Percentiles rank a stretch among this genome's conserved stretches.
phyloP scores from a whole-genome alignment of 2,329 filamentous ascomycete species.

The Parastagonospora avenae region DNA sequence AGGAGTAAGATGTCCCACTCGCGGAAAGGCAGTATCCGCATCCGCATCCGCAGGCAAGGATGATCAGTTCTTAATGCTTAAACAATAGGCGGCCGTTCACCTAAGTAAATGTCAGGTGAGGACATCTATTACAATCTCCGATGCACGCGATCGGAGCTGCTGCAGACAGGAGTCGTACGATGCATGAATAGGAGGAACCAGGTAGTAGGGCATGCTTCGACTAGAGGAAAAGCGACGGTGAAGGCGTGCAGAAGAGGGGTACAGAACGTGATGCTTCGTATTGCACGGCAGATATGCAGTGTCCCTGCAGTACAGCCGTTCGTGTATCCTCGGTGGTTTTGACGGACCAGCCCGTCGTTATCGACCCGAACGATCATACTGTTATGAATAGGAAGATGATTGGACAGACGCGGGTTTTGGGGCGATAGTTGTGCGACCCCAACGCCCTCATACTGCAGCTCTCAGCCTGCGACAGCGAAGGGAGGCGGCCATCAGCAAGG shows the following conservation, averaged over 20 bases:
- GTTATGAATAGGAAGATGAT: neutral
- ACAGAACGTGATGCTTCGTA: slow-evolving; percentile 17
- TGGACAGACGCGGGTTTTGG: neutral
- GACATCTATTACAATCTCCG: neutral
- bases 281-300: slow-evolving; percentile 13
- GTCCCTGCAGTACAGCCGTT: slow-evolving; percentile 7
- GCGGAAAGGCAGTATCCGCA: slow-evolving; percentile 7
- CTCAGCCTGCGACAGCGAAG: no score
- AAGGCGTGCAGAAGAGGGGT: slow-evolving; percentile 14
- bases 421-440: no score
- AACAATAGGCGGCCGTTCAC: neutral
- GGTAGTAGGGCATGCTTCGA: neutral
- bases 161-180: no score
- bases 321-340: slow-evolving; percentile 6
- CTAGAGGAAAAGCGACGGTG: slow-evolving; percentile 1
- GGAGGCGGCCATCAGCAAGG: no score
- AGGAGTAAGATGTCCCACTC: slow-evolving; percentile 9
- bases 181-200: neutral
- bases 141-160: neutral
- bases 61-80: neutral
- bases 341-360: slow-evolving; percentile 8
- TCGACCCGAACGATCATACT: no score
- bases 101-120: neutral
- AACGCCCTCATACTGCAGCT: no score
- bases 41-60: slow-evolving; percentile 9